Base-by-base conservation (phyloP, 495 filamentous ascomycete genomes). In the Neurospora cerealis region DNA sequence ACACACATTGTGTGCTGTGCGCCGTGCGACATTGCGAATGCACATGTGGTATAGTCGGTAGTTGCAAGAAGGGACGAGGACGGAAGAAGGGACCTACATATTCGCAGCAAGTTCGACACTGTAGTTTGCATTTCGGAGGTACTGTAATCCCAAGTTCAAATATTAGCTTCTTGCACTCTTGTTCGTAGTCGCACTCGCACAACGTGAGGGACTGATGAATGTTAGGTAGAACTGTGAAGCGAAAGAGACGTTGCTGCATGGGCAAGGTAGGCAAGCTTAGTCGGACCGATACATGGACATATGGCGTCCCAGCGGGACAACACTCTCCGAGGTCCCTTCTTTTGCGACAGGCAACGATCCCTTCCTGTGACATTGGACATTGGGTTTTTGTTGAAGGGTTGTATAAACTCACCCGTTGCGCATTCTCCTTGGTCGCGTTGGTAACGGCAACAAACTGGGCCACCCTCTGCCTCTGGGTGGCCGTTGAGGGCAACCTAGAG, bases 371-470 rank as follows among this genome's bases (percentile, higher is more conserved):
- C 15, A 66, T 36, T 66, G 21, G 46, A 11, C 21, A 4, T 13
- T 28, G 72, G 71, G 70, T 66, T 11, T 21, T 48, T 21, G 21
- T 24, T 54, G 69, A 32, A 69, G 48, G 39, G 38, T 60, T 36
- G 28, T 34, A 73, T 39, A 73, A 73, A 84, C 83, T 79, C 81
- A 89, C 89, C 76, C 79, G 80, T 41, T 81, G 77, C 32, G 90
- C 90, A 13, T 73, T 84, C 71, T 83, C 87, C 46, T 88, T 86
- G 13, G 84, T 80, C 6, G 86, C 79, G 32, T 85, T 82, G 11
- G 90, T 90, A 70, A 90, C 83, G 32, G 77, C 77, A 46, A 84
- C 79, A 78, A 91, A 91, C 73, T 89, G 83, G 38, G 75, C 71
- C 17, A 88, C 79, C 38, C 86, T 80, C 70, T 78, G 74, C 79